Base-by-base conservation (phyloP, 352 stramenopile genomes). In the Phytophthora sp. region DNA sequence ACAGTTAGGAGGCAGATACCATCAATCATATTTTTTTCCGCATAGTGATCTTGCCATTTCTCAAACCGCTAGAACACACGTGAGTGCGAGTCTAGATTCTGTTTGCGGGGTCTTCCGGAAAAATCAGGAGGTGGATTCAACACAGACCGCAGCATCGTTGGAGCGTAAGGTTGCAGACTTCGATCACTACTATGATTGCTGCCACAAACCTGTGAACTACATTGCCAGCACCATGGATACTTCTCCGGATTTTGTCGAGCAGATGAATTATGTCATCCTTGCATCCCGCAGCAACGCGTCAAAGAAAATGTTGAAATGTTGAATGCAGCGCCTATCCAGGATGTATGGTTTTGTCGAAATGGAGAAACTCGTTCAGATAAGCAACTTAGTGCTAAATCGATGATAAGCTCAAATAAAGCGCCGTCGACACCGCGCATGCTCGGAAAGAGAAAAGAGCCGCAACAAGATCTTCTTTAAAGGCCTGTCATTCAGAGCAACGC, bases 141-240 rank as follows among this genome's bases (percentile, higher is more conserved):
- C 31, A 2, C 4, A 15, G n/a, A 5, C 41, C 39, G 31, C 17
- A 18, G 12, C 21, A 11, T n/a, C 12, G 5, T 4, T 17, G 27
- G 42, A 15, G 8, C 4, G 4, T 3, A 21, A 48, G 2, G 5
- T 10, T 48, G n/a, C 12, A 23, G 34, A 30, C 1, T 62, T 62
- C 17, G 41, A 48, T 48, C 17, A 15, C 11, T 62, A 62, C 11
- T 54, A 54, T 24, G 42, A 54, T 23, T 44, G 26, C 24, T 61
- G 53, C 17, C 41, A 23, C 3, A 39, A 45, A 8, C 21, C 54
- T 26, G 24, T 62, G 1, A 37, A 41, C 11, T 62, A 62, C 20
- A 62, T 62, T 10, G 34, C 41, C 41, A 46, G 28, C n/a, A 63
- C 31, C 43, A 56, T 55, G 54, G 43, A 56, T 5, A 63, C 54